Evolutionary conservation across 2,329 filamentous ascomycete genomes (phyloP), one percentile per base, ranked within the genome.

Genomic region (Clarireedia homoeocarpa): DNA sequence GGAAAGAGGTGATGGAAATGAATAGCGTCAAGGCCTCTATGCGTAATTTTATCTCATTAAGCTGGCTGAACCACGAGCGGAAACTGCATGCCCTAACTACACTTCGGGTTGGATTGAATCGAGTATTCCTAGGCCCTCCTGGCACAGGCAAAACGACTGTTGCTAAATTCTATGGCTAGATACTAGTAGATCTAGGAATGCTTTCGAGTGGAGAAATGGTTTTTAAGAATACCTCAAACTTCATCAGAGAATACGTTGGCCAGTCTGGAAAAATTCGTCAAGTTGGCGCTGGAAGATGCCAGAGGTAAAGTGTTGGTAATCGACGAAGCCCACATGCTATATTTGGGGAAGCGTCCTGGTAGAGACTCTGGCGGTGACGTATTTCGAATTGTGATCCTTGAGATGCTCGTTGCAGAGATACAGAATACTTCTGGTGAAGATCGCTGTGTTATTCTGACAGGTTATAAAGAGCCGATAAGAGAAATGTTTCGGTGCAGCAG

Each of bases 61-160:
- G 78, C 75, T 0, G 73, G 89, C 15, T 71, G 78, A 91, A 90
- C 64, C 90, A 88, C 57, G 61, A 77, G 4, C 73, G 85, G 0
- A 87, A 91, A 63, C 69, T 91, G 0, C 62, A 72, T 0, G 86
- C 89, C 61, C 72, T 85, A 64, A 75, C 77, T 0, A 66, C 76
- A 0, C 71, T 90, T 0, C 71, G 84, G 52, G 83, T 82, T 51
- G 81, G 77, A 0, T 73, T 90, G 0, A 91, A 90, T 66, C 75
- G 77, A 7, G 81, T 89, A 2, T 89, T 91, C 54, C 66, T 90
- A 0, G 88, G 88, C 0, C 79, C 76, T 1, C 88, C 88, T 0
- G 88, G 88, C 0, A 91, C 88, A 0, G 87, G 88, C 0, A 91
- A 91, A 63, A 91, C 88, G 0, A 84, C 85, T 0, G 83, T 91